phyloP scores from a whole-genome alignment of 192 early-diverging fungal species.

The Allomyces javanicus region DNA sequence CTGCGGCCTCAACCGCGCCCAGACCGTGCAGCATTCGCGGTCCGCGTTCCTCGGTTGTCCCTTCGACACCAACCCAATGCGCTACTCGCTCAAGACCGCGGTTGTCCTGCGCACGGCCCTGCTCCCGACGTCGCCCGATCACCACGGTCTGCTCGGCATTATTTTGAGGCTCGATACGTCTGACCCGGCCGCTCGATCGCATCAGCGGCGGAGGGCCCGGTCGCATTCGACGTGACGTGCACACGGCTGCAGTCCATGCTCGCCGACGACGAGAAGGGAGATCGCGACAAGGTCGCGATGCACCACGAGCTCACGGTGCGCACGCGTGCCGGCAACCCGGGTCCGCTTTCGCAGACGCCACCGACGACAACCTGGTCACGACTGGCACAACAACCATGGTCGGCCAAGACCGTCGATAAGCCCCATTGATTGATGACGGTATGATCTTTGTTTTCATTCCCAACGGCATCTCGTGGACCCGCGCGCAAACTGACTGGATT shows the following conservation, averaged over 20 bases:
- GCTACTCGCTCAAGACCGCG: neutral
- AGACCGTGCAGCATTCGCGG: slow-evolving; percentile 8
- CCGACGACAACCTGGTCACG: slow-evolving; percentile 29
- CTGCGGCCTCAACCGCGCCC: slow-evolving; percentile 8
- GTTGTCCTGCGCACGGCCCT: neutral
- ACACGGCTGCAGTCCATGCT: slow-evolving; percentile 54
- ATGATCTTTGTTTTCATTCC: too few relatives aligned
- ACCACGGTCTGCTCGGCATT: neutral
- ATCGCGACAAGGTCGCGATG: slow-evolving; percentile 84
- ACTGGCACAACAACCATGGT: slow-evolving; percentile 57
- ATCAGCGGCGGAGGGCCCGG: slow-evolving; percentile 14
- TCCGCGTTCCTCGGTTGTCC: slow-evolving; percentile 19
- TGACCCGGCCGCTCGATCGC: slow-evolving; percentile 3
- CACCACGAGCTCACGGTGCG: slow-evolving; percentile 85
- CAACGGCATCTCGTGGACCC: too few relatives aligned
- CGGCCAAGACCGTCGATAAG: too few relatives aligned
- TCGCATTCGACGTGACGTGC: slow-evolving; percentile 68
- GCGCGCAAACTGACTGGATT: too few relatives aligned
- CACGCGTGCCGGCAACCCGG: slow-evolving; percentile 31
- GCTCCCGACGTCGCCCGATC: neutral
- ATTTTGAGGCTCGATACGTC: slow-evolving; percentile 9
- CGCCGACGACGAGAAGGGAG: slow-evolving; percentile 46
- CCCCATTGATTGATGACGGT: too few relatives aligned
- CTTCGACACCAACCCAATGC: slow-evolving; percentile 7
- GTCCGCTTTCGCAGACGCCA: slow-evolving; percentile 38